Evolutionary conservation across 2,329 filamentous ascomycete genomes (phyloP), one percentile per base, ranked within the genome.

Genomic region (Aspergillus puulaauensis): DNA sequence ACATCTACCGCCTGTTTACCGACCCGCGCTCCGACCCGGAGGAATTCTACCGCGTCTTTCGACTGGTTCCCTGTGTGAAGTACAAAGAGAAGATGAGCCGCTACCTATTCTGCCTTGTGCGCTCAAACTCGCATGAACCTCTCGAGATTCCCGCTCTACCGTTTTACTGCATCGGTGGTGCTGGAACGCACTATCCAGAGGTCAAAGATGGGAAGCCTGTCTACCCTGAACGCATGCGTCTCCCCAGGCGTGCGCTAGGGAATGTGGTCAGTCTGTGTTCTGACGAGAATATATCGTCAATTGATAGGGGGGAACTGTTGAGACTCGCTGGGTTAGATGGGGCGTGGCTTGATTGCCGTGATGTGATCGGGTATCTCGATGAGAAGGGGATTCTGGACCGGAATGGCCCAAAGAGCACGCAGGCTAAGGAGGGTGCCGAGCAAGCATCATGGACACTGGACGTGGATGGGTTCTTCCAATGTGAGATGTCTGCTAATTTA

Each of bases 151-250:
- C 82, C 78, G 75, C 78, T 3, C 79, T 82, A 5, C 87, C 89
- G 0, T 87, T 89, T 53, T 80, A 86, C 31, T 80, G 86, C 60
- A 77, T 91, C 17, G 89, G 89, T 1, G 87, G 87, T 2, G 82
- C 87, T 0, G 89, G 89, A 0, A 87, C 85, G 0, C 88, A 88
- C 66, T 90, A 86, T 64, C 75, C 76, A 6, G 67, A 69, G 3
- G 67, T 66, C n/a, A 59, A 68, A 15, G 56, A 70, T 2, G 77
- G 76, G 0, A 73, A 71, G 35, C 69, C 64, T 19, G 63, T 68
- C 7, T 73, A 68, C 47, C 68, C 68, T 4, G 61, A 63, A 4
- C 70, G 68, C 19, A 70, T 68, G 55, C 64, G 65, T 9, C 40
- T 64, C 6, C 65, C 66, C 15, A 49, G 62, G 11, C 54, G 62